Conservation (phyloP, 352 stramenopile species). For the Phytophthora sansomeana region DNA sequence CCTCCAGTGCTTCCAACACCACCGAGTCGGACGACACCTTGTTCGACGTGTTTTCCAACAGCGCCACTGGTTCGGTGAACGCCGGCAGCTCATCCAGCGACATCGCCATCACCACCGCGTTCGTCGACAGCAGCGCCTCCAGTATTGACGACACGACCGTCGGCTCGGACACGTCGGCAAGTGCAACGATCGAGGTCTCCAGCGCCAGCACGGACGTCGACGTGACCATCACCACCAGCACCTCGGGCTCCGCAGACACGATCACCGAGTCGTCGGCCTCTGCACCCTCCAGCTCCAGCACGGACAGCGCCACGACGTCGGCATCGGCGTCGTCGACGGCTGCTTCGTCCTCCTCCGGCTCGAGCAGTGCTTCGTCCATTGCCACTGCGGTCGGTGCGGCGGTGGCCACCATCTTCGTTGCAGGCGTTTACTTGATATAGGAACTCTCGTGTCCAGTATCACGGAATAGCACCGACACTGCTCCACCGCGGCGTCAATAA, state of each 20-base stretch:
- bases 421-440: conserved; percentile 28
- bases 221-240: conserved; percentile 31
- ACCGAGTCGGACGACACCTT: conserved; percentile 22
- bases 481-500: conserved; percentile 14
- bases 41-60: conserved; percentile 22
- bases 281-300: conserved; percentile 21
- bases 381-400: conserved; percentile 7
- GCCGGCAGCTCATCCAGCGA: conserved; percentile 15
- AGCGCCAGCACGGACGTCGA: conserved; percentile 24
- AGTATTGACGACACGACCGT: conserved; percentile 32
- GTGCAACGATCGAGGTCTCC: conserved; percentile 16
- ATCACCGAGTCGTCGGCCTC: conserved; percentile 14
- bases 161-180: conserved; percentile 40
- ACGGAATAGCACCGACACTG: too few relatives aligned
- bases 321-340: conserved; percentile 19
- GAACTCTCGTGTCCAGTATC: not conserved
- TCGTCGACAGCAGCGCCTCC: conserved; percentile 17
- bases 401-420: conserved; percentile 13
- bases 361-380: conserved; percentile 27
- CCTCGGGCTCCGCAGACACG: conserved; percentile 16
- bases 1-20: conserved; percentile 1
- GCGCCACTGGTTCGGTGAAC: conserved; percentile 1
- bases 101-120: conserved; percentile 6
- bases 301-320: conserved; percentile 4
- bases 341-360: conserved; percentile 27